A percentile compares a stretch with the other conserved stretches of the same genome.
These are phyloP conservation scores for Cardamine resedifolia DNA, from an alignment of 345 rosid species.

Conservation along the genomic window DNA sequence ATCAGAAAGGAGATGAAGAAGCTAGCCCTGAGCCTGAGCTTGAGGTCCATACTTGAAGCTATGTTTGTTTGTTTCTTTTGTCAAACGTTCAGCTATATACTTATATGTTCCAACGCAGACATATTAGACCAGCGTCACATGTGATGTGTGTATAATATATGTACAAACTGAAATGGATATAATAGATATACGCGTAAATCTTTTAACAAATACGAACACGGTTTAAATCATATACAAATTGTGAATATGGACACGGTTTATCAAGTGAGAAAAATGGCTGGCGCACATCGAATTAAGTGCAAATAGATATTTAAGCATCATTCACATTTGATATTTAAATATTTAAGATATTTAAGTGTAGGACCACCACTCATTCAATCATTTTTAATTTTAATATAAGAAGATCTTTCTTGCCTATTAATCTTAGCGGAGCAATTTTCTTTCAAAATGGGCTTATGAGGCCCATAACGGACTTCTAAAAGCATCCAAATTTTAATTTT, in stretches of 20 bases:
- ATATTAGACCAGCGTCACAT: slow-evolving; percentile 13
- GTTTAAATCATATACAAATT: neutral
- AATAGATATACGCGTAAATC: slow-evolving; percentile 10
- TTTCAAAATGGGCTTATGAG: neutral
- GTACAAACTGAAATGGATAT: neutral
- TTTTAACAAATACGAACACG: slow-evolving; percentile 20
- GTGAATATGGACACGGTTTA: neutral
- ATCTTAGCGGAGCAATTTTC: neutral
- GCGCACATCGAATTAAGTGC: slow-evolving; percentile 25
- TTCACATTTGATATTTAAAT: neutral
- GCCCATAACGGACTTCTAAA: neutral
- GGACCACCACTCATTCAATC: slow-evolving; percentile 17
- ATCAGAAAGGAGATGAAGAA: slow-evolving; percentile 11
- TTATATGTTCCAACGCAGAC: slow-evolving; percentile 30
- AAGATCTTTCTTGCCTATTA: neutral
- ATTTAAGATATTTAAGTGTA: neutral
- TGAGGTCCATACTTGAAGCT: slow-evolving; percentile 22
- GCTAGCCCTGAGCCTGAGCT: slow-evolving; percentile 19
- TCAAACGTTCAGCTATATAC: slow-evolving; percentile 10
- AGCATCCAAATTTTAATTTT: neutral
- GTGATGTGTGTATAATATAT: neutral
- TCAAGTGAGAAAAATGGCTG: neutral
- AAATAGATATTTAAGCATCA: slow-evolving; percentile 17
- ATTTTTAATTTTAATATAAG: neutral
- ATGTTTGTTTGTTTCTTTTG: slow-evolving; percentile 11